phyloP scores from a whole-genome alignment of 2,329 filamentous ascomycete genomes.

The Mycogone perniciosa region DNA sequence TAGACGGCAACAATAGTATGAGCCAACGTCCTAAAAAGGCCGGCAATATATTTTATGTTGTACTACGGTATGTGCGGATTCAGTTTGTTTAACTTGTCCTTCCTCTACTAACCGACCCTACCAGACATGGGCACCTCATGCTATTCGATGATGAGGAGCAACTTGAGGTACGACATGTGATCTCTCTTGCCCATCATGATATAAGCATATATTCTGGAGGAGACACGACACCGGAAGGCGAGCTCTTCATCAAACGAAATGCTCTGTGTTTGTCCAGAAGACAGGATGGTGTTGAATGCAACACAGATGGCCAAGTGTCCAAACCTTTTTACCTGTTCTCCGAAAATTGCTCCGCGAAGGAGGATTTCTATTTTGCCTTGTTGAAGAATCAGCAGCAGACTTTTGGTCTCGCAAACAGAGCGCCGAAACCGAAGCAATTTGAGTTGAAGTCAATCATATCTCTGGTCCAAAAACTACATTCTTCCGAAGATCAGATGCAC shows the following conservation, averaged over 20 bases:
- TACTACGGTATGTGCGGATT: conserved; percentile 59
- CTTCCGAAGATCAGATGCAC: conserved; percentile 83
- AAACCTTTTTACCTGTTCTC: conserved; percentile 93
- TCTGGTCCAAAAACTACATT: conserved; percentile 83
- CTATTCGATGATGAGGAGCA: conserved; percentile 95
- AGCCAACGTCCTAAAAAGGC: conserved; percentile 57
- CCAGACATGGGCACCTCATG: conserved; percentile 89
- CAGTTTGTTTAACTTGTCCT: neutral
- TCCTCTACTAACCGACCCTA: neutral
- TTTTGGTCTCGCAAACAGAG: conserved; percentile 44
- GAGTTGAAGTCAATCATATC: conserved; percentile 82
- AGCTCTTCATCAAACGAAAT: conserved; percentile 93
- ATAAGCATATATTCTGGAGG: conserved; percentile 80
- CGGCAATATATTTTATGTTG: conserved; percentile 89
- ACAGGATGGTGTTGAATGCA: conserved; percentile 44
- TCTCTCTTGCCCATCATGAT: conserved; percentile 82
- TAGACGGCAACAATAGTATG: conserved; percentile 43
- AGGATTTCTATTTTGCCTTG: conserved; percentile 95
- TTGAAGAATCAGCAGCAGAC: conserved; percentile 75
- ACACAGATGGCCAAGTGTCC: conserved; percentile 51
- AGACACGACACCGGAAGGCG: conserved; percentile 74
- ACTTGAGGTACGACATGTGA: conserved; percentile 91
- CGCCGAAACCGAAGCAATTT: conserved; percentile 66
- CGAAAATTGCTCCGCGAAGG: conserved; percentile 91
- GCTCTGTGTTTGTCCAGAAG: conserved; percentile 75